Evolutionary conservation across 2,329 filamentous ascomycete genomes (phyloP), one percentile per base, ranked within the genome.

Genomic region (Exophiala bonariae): DNA sequence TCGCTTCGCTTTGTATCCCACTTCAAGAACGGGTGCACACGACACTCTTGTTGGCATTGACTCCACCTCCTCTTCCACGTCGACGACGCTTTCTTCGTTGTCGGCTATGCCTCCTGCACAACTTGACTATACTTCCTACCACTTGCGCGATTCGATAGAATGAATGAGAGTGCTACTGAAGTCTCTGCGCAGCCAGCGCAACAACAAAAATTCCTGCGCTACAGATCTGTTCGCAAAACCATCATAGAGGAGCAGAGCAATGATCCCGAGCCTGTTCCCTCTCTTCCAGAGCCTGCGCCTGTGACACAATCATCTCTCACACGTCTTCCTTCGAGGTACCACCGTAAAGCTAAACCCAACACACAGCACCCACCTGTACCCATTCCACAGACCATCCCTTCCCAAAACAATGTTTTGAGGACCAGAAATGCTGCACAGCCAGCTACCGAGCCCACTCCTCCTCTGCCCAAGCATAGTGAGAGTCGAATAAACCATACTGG

Each of bases 151-250:
- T 13, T 7, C 13, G 30, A 17, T 38, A 45, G 22, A 7, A 55
- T 55, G 52, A 39, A 41, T 16, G 33, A 8, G 18, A 28, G 26
- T 28, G 13, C 39, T 10, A 32, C 23, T 32, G 14, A 41, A 14
- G 23, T 20, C 3, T 9, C 52, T 18, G 40, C 23, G n/a, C 40
- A 36, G 20, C 20, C 50, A 18, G 34, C 44, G 16, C 49, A 50
- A 31, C 31, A 23, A n/a, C 49, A 48, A 39, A 81, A 78, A 59
- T 75, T 79, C 61, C 78, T 78, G 44, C 74, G 80, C 33, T 83
- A 83, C 64, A 72, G 79, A 54, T 80, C 78, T 22, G 77, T 82
- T 45, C 68, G 80, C 49, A 71, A 72, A 52, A 68, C 67, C 9
- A 62, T 26, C 23, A 11, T 26, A 26, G 23, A 26, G 23, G 23